These are phyloP conservation scores for Russula brevipes DNA, from an alignment of 768 basidiomycete genomes.

Conservation along the genomic window DNA sequence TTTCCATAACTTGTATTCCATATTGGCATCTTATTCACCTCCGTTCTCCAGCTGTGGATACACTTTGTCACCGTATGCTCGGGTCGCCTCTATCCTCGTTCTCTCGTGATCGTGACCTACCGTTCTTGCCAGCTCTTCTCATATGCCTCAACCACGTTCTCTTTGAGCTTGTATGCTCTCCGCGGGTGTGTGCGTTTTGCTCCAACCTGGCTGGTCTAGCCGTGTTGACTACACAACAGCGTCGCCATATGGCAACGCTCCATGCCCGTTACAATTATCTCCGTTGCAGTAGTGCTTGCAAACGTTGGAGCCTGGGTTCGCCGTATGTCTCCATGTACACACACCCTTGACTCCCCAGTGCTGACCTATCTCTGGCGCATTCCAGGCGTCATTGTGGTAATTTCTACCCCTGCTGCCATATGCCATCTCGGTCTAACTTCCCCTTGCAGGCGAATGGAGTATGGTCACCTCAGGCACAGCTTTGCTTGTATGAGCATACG, in stretches of 20 bases:
- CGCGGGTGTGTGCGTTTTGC: conserved; percentile 9
- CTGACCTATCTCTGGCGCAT: background rate
- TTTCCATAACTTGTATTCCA: background rate
- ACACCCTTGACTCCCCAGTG: background rate
- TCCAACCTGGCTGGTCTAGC: background rate
- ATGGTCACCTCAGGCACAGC: background rate
- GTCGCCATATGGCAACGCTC: conserved; percentile 21
- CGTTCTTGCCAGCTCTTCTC: conserved; percentile 6
- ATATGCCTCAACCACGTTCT: conserved; percentile 9
- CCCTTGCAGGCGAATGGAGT: background rate
- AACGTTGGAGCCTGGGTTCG: conserved; percentile 18
- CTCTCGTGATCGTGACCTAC: background rate
- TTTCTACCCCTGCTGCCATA: background rate
- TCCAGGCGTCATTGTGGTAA: conserved; percentile 3
- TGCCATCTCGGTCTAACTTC: background rate
- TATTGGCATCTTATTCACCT: background rate
- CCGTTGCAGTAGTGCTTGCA: background rate
- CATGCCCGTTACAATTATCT: background rate
- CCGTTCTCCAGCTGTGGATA: background rate
- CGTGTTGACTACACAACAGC: background rate
- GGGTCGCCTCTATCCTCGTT: background rate
- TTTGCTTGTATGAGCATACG: background rate
- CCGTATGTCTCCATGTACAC: background rate
- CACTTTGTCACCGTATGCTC: conserved; percentile 11
- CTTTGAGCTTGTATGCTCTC: conserved; percentile 17